phyloP scores from a whole-genome alignment of 2,329 filamentous ascomycete species.

The Pseudohalonectria lignicola region DNA sequence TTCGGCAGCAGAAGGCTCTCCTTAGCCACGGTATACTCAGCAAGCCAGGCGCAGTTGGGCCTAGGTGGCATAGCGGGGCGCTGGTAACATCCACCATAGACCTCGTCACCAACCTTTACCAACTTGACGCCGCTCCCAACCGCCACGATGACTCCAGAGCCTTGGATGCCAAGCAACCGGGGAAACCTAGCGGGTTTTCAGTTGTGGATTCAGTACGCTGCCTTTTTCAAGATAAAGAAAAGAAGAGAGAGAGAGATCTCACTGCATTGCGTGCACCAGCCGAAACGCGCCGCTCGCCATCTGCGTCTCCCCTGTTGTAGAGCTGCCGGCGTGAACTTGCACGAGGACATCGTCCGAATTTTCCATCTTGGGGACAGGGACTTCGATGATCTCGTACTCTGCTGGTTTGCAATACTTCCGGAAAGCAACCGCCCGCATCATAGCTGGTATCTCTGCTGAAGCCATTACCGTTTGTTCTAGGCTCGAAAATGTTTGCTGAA shows the following conservation, averaged over 20 bases:
- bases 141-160: constrained; percentile 18
- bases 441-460: constrained; percentile 7
- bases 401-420: constrained; percentile 24
- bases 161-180: constrained; percentile 13
- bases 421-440: constrained; percentile 32
- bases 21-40: constrained; percentile 26
- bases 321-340: constrained; percentile 22
- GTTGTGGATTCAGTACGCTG: no score
- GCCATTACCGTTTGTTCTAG: not conserved
- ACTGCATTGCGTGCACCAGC: no score
- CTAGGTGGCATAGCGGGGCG: constrained; percentile 22
- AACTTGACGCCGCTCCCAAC: constrained; percentile 16
- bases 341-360: constrained; percentile 31
- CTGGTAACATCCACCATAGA: constrained; percentile 24
- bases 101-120: constrained; percentile 21
- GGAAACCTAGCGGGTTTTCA: constrained; percentile 11
- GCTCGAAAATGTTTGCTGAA: no score
- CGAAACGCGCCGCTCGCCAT: constrained; percentile 14
- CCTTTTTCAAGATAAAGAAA: no score
- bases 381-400: constrained; percentile 24
- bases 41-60: constrained; percentile 19
- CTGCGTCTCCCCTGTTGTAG: constrained; percentile 24
- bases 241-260: no score
- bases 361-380: constrained; percentile 32
- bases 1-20: constrained; percentile 22